Conservation (phyloP, 306 rosid genomes). For the Rosa multiflora region DNA sequence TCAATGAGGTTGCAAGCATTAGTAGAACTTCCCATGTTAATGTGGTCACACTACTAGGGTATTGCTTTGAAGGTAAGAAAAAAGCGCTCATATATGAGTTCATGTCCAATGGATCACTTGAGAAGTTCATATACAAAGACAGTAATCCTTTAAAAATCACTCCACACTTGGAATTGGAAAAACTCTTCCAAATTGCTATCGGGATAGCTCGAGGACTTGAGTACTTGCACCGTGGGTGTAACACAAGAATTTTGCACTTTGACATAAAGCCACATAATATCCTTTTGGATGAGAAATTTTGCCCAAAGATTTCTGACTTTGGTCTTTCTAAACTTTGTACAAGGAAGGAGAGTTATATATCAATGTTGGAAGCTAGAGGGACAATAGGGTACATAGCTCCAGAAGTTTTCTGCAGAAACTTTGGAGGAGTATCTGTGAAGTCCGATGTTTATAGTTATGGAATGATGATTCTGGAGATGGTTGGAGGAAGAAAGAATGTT, state of each 20-base stretch:
- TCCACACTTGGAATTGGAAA: constrained; percentile 33
- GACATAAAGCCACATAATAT: constrained; percentile 50
- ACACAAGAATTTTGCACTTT: constrained; percentile 41
- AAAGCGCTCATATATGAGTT: constrained; percentile 49
- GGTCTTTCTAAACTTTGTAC: constrained; percentile 42
- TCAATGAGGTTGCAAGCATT: constrained; percentile 49
- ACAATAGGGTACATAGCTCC: constrained; percentile 47
- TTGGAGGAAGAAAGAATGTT: constrained; percentile 26
- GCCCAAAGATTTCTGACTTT: constrained; percentile 44
- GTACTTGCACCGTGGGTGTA: constrained; percentile 48
- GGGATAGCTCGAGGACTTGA: constrained; percentile 48
- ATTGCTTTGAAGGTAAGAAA: constrained; percentile 33
- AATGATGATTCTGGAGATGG: constrained; percentile 32
- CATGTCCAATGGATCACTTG: constrained; percentile 54
- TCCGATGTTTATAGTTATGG: constrained; percentile 41
- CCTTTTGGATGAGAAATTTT: constrained; percentile 37
- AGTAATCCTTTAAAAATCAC: neutral
- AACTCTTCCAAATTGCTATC: constrained; percentile 20
- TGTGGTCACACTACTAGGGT: constrained; percentile 43
- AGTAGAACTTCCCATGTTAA: constrained; percentile 53
- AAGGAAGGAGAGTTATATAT: constrained; percentile 31
- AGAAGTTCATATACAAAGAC: constrained; percentile 32
- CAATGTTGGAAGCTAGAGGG: constrained; percentile 36
- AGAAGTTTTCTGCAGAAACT: constrained; percentile 29
- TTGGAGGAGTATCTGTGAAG: constrained; percentile 44